These are phyloP conservation scores for Triticum aestivum DNA, from an alignment of 176 grass and related monocot genomes.

Conservation along the genomic window IWGSC_CS_RefSeq_v2.1 NC_057804.1:653333259-653333758, in stretches of 20 bases:
- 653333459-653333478: neutral
- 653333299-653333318: neutral
- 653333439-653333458: neutral
- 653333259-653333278: neutral
- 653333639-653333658: neutral
- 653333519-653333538: neutral
- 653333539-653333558: neutral
- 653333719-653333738: neutral
- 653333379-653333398: neutral
- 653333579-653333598: neutral
- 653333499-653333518: neutral
- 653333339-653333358: neutral
- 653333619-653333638: no score
- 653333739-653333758: neutral
- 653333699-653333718: neutral
- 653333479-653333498: neutral
- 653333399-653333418: neutral
- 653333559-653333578: neutral
- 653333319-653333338: neutral
- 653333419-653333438: neutral
- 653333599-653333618: neutral
- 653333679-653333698: neutral
- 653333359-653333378: neutral
- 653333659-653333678: neutral
- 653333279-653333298: neutral